Evolutionary conservation across 2,329 filamentous ascomycete genomes (phyloP).

Genomic region (Gaeumannomyces sp.): DNA sequence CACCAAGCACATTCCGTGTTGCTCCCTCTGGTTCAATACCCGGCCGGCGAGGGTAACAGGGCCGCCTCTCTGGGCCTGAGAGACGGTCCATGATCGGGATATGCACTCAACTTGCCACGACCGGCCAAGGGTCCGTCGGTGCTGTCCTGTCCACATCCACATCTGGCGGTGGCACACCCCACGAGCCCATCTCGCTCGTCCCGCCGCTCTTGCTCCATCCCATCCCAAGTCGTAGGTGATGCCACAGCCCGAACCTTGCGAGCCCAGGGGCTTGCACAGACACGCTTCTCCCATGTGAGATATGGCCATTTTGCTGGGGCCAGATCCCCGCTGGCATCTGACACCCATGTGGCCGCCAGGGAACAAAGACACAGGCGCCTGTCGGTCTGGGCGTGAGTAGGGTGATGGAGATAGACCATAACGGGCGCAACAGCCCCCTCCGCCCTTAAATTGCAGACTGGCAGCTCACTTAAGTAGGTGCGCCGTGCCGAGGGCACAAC

Average conservation of each 20-base stretch:
- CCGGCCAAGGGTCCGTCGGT: neutral
- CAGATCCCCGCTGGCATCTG: neutral
- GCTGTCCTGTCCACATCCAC: neutral
- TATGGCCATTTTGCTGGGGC: neutral
- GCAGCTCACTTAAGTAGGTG: neutral
- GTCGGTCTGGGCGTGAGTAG: neutral
- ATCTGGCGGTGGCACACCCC: neutral
- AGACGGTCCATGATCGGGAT: neutral
- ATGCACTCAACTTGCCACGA: no score
- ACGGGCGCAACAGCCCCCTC: neutral
- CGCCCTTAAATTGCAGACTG: neutral
- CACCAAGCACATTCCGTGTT: neutral
- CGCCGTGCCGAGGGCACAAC: neutral
- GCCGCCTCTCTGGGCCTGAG: no score
- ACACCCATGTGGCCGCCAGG: neutral
- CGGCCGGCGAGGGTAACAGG: no score
- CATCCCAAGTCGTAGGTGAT: neutral
- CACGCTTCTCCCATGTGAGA: neutral
- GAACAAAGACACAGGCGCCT: neutral
- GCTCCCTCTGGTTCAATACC: neutral
- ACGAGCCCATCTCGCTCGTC: neutral
- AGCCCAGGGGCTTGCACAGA: neutral
- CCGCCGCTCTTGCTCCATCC: neutral
- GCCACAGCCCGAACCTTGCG: neutral
- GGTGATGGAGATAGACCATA: neutral